phyloP scores from a whole-genome alignment of 2,329 filamentous ascomycete genomes.

The Coniochaeta sp. region DNA sequence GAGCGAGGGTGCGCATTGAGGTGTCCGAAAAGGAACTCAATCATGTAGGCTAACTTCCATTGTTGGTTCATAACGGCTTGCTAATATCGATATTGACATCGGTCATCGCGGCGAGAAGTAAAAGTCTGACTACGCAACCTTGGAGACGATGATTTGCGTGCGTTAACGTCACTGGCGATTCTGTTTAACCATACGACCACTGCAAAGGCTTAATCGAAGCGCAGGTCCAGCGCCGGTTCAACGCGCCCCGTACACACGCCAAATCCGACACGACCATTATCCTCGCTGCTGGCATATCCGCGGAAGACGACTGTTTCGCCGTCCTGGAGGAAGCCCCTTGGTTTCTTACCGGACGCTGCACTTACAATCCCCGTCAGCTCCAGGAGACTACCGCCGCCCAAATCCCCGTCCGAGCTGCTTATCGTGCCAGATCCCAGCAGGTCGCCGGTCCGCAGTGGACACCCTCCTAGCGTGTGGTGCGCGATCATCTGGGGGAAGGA shows the following conservation, averaged over 20 bases:
- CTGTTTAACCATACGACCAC: too few relatives aligned
- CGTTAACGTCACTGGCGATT: too few relatives aligned
- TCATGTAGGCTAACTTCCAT: too few relatives aligned
- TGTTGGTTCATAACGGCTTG: too few relatives aligned
- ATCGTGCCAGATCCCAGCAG: constrained; percentile 76
- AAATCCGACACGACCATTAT: constrained; percentile 32
- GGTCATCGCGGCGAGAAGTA: too few relatives aligned
- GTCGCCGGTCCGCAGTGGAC: constrained; percentile 66
- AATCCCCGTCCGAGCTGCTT: constrained; percentile 25
- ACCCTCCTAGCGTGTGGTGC: constrained; percentile 71
- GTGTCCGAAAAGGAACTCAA: too few relatives aligned
- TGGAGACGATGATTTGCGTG: too few relatives aligned
- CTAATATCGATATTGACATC: too few relatives aligned
- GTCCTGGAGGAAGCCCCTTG: constrained; percentile 36
- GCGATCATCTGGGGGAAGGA: constrained; percentile 79
- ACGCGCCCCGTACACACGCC: constrained; percentile 27
- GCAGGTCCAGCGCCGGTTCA: too few relatives aligned
- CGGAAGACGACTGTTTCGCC: constrained; percentile 36
- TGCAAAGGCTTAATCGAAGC: too few relatives aligned
- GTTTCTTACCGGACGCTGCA: constrained; percentile 25
- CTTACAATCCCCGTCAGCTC: constrained; percentile 33
- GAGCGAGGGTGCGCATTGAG: too few relatives aligned
- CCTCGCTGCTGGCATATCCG: constrained; percentile 24
- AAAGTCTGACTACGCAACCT: too few relatives aligned
- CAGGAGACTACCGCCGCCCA: constrained; percentile 36